Percentiles rank a stretch among this genome's conserved stretches.
Evolutionary conservation across 2,329 filamentous ascomycete genomes (phyloP).

Genomic region (Capronia coronata): DNA sequence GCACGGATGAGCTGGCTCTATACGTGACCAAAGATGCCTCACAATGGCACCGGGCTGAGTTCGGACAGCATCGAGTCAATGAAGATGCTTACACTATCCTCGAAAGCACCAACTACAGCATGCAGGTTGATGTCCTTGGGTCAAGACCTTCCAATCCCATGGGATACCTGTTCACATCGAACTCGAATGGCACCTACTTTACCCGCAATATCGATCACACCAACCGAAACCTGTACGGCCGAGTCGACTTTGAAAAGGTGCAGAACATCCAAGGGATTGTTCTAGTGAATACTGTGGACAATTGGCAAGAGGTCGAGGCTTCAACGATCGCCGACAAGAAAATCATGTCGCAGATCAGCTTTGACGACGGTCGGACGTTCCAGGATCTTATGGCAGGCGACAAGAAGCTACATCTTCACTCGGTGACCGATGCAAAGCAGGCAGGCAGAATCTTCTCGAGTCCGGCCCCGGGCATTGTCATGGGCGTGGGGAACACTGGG

Average conservation of each 20-base stretch:
- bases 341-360: conserved; percentile 75
- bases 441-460: conserved; percentile 86
- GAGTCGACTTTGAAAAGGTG: conserved; percentile 94
- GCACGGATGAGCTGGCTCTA: conserved; percentile 83
- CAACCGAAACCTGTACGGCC: conserved; percentile 68
- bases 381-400: conserved; percentile 62
- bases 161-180: conserved; percentile 88
- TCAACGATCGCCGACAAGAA: conserved; percentile 54
- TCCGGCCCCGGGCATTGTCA: conserved; percentile 82
- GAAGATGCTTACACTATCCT: conserved; percentile 84
- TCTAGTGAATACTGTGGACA: conserved; percentile 81
- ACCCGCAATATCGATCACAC: conserved; percentile 87
- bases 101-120: conserved; percentile 95
- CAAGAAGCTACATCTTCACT: conserved; percentile 76
- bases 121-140: conserved; percentile 89
- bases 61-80: conserved; percentile 77
- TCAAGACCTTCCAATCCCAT: conserved; percentile 59
- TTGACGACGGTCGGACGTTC: conserved; percentile 89
- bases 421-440: conserved; percentile 77
- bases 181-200: conserved; percentile 96
- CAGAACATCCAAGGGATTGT: conserved; percentile 87
- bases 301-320: conserved; percentile 66
- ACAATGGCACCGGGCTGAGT: conserved; percentile 86
- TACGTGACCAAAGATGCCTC: conserved; percentile 79
- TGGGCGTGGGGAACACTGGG: conserved; percentile 90